A percentile compares a stretch with the other conserved stretches of the same genome.
These are phyloP conservation scores for Boletus mariae DNA, from an alignment of 1,284 basidiomycete species.

Conservation along the genomic window DNA sequence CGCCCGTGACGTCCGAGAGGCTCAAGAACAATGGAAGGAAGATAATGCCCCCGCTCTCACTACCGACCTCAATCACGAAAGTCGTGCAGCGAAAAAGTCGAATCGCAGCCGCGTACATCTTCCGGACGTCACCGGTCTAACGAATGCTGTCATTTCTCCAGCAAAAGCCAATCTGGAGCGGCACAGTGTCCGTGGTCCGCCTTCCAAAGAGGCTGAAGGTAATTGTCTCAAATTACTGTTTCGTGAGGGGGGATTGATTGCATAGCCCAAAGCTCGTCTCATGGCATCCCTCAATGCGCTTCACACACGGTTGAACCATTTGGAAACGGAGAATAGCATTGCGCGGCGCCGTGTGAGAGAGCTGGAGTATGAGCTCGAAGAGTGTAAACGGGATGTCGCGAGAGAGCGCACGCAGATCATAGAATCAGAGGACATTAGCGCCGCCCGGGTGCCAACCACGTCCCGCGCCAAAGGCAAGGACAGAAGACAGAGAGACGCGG, in stretches of 20 bases:
- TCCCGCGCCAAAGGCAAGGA: conserved; percentile 33
- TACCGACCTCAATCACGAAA: conserved; percentile 9
- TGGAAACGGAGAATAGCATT: conserved; percentile 79
- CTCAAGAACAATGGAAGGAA: conserved; percentile 27
- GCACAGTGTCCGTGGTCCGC: conserved; percentile 42
- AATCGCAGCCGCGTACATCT: conserved; percentile 46
- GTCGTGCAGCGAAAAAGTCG: conserved; percentile 18
- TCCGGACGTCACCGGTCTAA: conserved; percentile 77
- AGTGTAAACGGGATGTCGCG: conserved; percentile 68
- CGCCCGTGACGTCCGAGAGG: conserved; percentile 50
- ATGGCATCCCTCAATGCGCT: conserved; percentile 58
- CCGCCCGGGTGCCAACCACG: conserved; percentile 18
- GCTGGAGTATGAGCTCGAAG: conserved; percentile 77
- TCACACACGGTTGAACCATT: conserved; percentile 59
- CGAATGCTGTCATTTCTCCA: conserved; percentile 69
- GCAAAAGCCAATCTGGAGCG: conserved; percentile 51
- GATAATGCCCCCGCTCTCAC: conserved; percentile 2
- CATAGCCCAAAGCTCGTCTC: conserved; percentile 43
- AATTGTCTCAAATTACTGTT: conserved; percentile 4
- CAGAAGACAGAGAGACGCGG: conserved; percentile 35
- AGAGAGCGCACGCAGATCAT: conserved; percentile 61
- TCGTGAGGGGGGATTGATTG: conserved; percentile 4
- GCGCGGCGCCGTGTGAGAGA: conserved; percentile 76
- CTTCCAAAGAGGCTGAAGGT: conserved; percentile 62
- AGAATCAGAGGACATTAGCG: conserved; percentile 42